Evolutionary conservation across 495 filamentous ascomycete genomes (phyloP), one percentile per base, ranked within the genome.

Genomic region (Rhypophila decipiens): DNA sequence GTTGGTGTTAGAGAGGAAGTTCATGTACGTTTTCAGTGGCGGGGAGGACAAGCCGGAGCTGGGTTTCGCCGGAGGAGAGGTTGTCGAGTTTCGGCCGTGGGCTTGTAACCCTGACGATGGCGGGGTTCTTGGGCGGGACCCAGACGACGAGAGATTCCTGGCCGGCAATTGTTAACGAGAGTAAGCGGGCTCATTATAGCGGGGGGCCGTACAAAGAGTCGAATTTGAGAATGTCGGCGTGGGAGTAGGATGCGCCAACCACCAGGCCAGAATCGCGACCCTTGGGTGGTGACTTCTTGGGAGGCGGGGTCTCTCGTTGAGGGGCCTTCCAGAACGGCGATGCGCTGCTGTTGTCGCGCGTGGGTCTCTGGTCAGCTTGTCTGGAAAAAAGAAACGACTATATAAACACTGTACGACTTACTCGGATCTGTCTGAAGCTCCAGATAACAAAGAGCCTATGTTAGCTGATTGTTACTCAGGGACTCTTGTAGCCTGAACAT

Each of bases 211-310:
- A 88, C 84, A 88, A 51, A 20, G 78, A 77, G 63, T 90, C 90
- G 51, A 86, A 85, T 67, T 91, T 93, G 49, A 95, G 73, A 56
- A 95, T 88, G 68, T 95, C 90, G 24, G 90, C 86, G 68, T 98
- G 94, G 31, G 93, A 97, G 65, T 98, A 98, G 38, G 90, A 84
- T 44, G 93, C 93, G 45, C 93, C 93, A 36, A 96, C 83, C n/a
- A 98, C 87, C 29, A 88, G 79, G 48, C 76, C 84, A 21, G 79
- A 69, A 44, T 90, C 87, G 61, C 79, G 72, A 34, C 71, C 65
- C 52, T 75, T 81, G 18, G 38, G 19, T 47, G 61, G 68, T 45
- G 68, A 66, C 59, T 75, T 83, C 53, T 66, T 72, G 41, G 70
- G 67, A 12, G 74, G 64, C 38, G 75, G 71, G 47, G 65, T 62